Percentiles rank a stretch among this genome's conserved stretches.
These are phyloP conservation scores for Colletotrichum caudatum DNA, from an alignment of 2,329 filamentous ascomycete species.

Conservation along the genomic window DNA sequence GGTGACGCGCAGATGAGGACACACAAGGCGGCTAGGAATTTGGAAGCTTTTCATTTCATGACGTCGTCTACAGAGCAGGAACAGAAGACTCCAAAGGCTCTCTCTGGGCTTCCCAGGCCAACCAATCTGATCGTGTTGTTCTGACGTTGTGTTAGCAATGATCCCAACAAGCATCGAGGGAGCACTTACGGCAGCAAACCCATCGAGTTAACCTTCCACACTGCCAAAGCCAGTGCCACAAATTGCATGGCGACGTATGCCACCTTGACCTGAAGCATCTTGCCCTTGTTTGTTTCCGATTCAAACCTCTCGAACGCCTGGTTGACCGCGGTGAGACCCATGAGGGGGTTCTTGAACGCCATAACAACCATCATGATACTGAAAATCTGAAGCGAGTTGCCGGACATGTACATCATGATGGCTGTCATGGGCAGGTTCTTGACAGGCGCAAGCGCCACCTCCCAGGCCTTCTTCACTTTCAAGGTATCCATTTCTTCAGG, in stretches of 20 bases:
- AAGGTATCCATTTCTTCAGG: constrained; percentile 91
- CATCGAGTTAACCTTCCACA: constrained; percentile 99
- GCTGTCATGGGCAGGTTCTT: constrained; percentile 98
- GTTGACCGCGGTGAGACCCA: constrained; percentile 85
- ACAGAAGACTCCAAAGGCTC: constrained; percentile 75
- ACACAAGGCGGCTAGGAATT: no score
- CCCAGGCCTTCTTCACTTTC: constrained; percentile 99
- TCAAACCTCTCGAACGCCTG: constrained; percentile 93
- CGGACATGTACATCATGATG: constrained; percentile 99
- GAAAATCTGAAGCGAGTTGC: constrained; percentile 98
- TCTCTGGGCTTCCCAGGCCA: constrained; percentile 90
- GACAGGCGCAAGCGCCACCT: constrained; percentile 90
- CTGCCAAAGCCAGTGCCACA: constrained; percentile 82
- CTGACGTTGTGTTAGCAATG: constrained; percentile 57
- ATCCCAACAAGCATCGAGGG: background rate
- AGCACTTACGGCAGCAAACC: constrained; percentile 85
- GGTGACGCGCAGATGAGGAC: background rate
- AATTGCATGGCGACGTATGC: constrained; percentile 91
- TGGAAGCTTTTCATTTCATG: background rate
- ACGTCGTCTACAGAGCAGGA: constrained; percentile 64
- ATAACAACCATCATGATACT: constrained; percentile 99
- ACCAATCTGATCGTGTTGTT: constrained; percentile 96
- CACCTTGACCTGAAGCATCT: constrained; percentile 85
- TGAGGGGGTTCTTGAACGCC: constrained; percentile 96
- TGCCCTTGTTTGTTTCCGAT: constrained; percentile 78